A percentile compares a stretch with the other conserved stretches of the same genome.
Evolutionary conservation across 768 basidiomycete genomes (phyloP).

Genomic region (Gymnopilus junonius): DNA sequence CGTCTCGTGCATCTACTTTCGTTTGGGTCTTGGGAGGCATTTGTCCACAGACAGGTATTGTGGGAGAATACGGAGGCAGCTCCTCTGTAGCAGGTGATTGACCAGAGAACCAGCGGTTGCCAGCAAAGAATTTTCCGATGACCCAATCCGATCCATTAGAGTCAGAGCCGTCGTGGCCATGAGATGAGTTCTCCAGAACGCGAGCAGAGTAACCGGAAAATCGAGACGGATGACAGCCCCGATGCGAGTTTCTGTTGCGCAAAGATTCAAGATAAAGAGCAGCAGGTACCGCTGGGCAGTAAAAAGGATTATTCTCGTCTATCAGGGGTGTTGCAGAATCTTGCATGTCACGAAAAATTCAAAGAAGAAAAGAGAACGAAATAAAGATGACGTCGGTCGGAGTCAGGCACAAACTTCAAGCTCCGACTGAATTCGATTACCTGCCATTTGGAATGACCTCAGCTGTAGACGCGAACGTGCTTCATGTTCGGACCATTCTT

Average conservation of each 20-base stretch:
- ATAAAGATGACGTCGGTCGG: no score
- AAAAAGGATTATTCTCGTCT: constrained; percentile 61
- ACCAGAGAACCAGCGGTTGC: constrained; percentile 12
- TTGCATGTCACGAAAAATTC: not conserved
- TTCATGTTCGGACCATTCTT: not conserved
- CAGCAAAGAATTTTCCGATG: constrained; percentile 13
- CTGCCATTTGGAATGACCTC: not conserved
- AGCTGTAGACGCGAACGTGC: not conserved
- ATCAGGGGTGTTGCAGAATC: constrained; percentile 33
- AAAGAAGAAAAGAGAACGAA: no score
- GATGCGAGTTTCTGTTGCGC: constrained; percentile 32
- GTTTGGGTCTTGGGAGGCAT: not conserved
- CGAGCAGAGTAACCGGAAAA: constrained; percentile 37
- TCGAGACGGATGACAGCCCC: constrained; percentile 14
- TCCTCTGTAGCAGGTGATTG: constrained; percentile 7
- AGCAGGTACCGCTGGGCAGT: constrained; percentile 57
- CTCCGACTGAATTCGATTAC: not conserved
- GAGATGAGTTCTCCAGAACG: constrained; percentile 33
- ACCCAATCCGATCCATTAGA: constrained; percentile 21
- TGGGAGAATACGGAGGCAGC: constrained; percentile 20
- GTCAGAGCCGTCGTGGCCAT: constrained; percentile 11
- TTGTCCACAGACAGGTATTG: not conserved
- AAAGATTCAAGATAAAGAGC: constrained; percentile 49
- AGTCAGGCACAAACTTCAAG: no score
- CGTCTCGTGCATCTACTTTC: not conserved